Evolutionary conservation across 1,284 basidiomycete genomes (phyloP).

Genomic region (Ceratobasidium sp.): DNA sequence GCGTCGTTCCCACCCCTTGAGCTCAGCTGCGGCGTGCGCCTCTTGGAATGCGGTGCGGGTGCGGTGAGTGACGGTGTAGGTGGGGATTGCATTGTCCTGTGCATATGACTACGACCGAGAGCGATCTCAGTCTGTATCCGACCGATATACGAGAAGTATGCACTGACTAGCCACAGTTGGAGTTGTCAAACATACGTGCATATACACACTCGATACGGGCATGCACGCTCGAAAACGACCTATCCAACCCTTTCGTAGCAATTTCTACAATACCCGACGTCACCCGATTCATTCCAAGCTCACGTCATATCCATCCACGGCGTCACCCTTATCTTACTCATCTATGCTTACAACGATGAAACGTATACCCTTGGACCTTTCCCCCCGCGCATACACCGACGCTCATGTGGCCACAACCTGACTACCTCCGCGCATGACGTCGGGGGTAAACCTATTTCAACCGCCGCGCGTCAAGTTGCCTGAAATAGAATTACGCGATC

Average conservation of each 20-base stretch:
- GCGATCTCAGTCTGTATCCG: too few relatives aligned
- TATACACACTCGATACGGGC: not conserved
- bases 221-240: not conserved
- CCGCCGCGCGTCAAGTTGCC: constrained; percentile 15
- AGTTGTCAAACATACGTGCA: not conserved
- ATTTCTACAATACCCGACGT: not conserved
- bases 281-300: not conserved
- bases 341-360: too few relatives aligned
- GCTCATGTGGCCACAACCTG: not conserved
- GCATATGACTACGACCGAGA: too few relatives aligned
- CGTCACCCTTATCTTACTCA: not conserved
- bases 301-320: not conserved
- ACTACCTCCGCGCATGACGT: constrained; percentile 5
- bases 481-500: not conserved
- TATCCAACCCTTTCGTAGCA: not conserved
- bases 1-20: constrained; percentile 13
- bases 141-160: too few relatives aligned
- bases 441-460: not conserved
- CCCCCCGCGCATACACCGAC: not conserved
- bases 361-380: not conserved
- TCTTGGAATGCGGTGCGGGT: not conserved
- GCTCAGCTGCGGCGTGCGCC: constrained; percentile 18
- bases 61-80: not conserved
- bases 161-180: too few relatives aligned
- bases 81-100: too few relatives aligned